phyloP scores from a whole-genome alignment of 1,284 basidiomycete species.

The Gomphus bonarii region DNA sequence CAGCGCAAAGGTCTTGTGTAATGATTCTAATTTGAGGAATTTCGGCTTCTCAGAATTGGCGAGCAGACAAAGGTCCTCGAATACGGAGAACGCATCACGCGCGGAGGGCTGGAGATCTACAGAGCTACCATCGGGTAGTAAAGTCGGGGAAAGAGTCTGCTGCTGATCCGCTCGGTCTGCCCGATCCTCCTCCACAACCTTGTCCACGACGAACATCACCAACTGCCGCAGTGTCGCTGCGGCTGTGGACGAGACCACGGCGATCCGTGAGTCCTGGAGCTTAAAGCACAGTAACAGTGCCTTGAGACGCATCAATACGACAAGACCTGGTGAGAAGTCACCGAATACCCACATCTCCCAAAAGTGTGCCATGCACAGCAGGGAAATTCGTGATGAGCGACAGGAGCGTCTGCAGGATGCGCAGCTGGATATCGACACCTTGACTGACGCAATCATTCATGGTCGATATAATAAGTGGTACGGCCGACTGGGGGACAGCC shows the following conservation, averaged over 20 bases:
- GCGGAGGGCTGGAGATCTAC: constrained; percentile 68
- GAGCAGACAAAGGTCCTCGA: constrained; percentile 84
- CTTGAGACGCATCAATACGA: constrained; percentile 27
- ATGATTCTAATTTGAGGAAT: constrained; percentile 75
- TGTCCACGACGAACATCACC: constrained; percentile 97
- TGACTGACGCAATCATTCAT: constrained; percentile 83
- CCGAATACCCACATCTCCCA: constrained; percentile 59
- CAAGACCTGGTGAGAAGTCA: background rate
- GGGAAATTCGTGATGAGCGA: constrained; percentile 83
- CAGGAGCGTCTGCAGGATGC: constrained; percentile 83
- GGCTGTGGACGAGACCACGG: constrained; percentile 94
- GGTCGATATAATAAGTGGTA: constrained; percentile 71
- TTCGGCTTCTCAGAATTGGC: constrained; percentile 76
- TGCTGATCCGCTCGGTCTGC: constrained; percentile 23
- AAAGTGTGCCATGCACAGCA: constrained; percentile 64
- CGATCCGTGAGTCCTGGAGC: constrained; percentile 89
- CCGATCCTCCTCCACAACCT: constrained; percentile 77
- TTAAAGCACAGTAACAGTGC: constrained; percentile 89
- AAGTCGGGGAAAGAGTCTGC: constrained; percentile 25
- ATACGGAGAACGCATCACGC: constrained; percentile 78
- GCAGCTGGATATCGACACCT: constrained; percentile 91
- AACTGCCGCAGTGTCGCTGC: constrained; percentile 93
- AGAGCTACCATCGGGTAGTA: constrained; percentile 56
- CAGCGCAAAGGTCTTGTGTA: constrained; percentile 90
- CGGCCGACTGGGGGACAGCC: constrained; percentile 72